A percentile compares a stretch with the other conserved stretches of the same genome.
These are phyloP conservation scores for Arxiozyma slooffiae DNA, from an alignment of 1,139 yeast genomes.

Conservation along the genomic window DNA sequence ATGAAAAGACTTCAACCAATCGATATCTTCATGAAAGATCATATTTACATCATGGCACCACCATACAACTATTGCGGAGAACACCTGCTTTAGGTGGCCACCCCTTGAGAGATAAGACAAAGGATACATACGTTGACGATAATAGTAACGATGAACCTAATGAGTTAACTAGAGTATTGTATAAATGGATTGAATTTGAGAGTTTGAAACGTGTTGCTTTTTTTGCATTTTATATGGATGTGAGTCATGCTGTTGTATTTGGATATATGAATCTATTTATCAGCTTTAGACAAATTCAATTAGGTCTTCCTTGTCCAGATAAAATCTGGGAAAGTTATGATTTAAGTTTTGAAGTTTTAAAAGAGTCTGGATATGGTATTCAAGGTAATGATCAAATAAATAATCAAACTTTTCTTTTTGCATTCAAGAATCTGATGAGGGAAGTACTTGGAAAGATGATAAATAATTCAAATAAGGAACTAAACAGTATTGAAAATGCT, in stretches of 20 bases:
- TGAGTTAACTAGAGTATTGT: constrained; percentile 34
- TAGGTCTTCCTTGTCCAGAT: constrained; percentile 72
- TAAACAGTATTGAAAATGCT: neutral
- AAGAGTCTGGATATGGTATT: constrained; percentile 17
- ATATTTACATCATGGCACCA: constrained; percentile 67
- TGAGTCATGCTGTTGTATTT: constrained; percentile 68
- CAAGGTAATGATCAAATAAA: constrained; percentile 3
- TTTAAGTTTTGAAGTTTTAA: constrained; percentile 21
- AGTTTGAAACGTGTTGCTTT: constrained; percentile 68
- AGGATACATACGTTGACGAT: constrained; percentile 6
- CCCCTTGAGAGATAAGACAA: constrained; percentile 35
- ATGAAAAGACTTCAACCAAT: constrained; percentile 53
- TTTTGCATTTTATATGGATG: constrained; percentile 72
- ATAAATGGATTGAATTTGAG: constrained; percentile 69
- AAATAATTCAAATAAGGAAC: constrained; percentile 1
- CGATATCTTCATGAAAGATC: constrained; percentile 63
- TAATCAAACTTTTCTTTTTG: constrained; percentile 39
- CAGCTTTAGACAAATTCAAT: constrained; percentile 53
- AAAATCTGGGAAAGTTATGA: constrained; percentile 57
- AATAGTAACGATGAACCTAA: constrained; percentile 16
- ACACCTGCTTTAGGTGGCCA: constrained; percentile 68
- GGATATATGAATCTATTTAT: constrained; percentile 66
- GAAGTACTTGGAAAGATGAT: constrained; percentile 3
- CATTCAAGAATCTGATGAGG: constrained; percentile 47
- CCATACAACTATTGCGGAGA: constrained; percentile 61